Base-by-base conservation (phyloP, 108 stramenopile genomes). In the Fistulifera solaris region DNA sequence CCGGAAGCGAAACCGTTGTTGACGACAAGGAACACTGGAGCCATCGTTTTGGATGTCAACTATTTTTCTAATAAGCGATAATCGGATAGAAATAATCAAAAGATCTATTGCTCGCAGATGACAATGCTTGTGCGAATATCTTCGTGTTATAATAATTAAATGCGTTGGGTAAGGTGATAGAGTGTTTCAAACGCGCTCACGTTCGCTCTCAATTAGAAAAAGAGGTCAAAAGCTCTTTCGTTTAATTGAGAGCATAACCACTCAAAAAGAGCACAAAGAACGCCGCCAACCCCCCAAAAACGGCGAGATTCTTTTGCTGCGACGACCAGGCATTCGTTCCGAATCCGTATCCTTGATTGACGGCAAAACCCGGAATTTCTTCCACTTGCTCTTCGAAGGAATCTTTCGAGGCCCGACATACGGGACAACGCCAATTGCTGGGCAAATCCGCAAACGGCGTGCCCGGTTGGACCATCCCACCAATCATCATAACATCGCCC, bases 331-430 rank as follows among this genome's bases (percentile, higher is more conserved):
- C 50, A 57, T 96, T 96, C 0, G 72, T 75, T 53, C 95, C 95
- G 43, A 96, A 87, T 44, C 95, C 95, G 70, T 93, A 96, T 17
- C 83, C 81, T 60, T 87, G 87, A 62, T 96, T 96, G 25, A 93
- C 93, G 53, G 89, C 93, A 56, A 96, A 96, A 25, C 93, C 95
- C 8, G 93, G 87, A 70, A 96, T 93, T 39, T 90, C 90, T 49
- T 87, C 83, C 0, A 88, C 87, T 21, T 83, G 74, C 44, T 89
- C 89, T n/a, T 48, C 43, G 66, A 96, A 96, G 35, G 63, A 67
- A 59, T 91, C 91, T 78, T 95, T 93, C 18, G 70, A 71, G 1
- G 91, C 85, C 23, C 89, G 70, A 65, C 95, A 96, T 10, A 81
- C 85, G 17, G 95, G 95, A 60, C 95, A 96, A 42, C 89, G 68